Base-by-base conservation (phyloP, 805 yeast species). In the Scheffersomyces stipitis region DNA sequence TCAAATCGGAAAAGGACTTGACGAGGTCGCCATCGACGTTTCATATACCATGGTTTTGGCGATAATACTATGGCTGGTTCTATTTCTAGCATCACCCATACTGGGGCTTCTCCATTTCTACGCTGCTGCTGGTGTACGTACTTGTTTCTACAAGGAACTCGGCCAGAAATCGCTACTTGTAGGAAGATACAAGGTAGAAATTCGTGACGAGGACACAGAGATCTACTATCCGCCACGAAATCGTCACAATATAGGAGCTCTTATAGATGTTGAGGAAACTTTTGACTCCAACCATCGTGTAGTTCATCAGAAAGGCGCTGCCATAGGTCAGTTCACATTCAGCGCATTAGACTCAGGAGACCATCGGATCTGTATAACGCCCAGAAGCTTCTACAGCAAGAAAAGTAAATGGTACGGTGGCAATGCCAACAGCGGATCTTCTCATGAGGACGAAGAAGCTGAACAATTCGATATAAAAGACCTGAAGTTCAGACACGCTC, bases 111-210 rank as follows among this genome's bases (percentile, higher is more conserved):
- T 35, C 42, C 75, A 78, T 51, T 76, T 69, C 50, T 78, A 75
- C 46, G 53, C 70, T n/a, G 66, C 66, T 15, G 75, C 78, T 10
- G 76, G 76, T 9, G 74, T 71, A 36, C 64, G 71, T 37, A 71
- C 66, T 49, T 80, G 86, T 52, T 78, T 79, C 55, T 71, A 71
- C 49, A 76, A 75, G 44, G 83, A 79, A 46, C 56, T 80, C 33
- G 59, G 73, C 3, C 65, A 67, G 45, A 79, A 71, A 15, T 65
- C 78, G 4, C 50, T 78, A 15, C 54, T 80, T 23, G 63, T 72
- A 33, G 80, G 80, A 17, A 61, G 62, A 42, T 80, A 75, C 47
- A 63, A 62, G 26, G 64, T 78, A 18, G 79, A 76, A 49, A 62
- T 67, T 15, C 58, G 52, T 35, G 76, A 74, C 45, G 58, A 61